phyloP scores from a whole-genome alignment of 2,329 filamentous ascomycete genomes.

The Colletotrichum tabaci region DNA sequence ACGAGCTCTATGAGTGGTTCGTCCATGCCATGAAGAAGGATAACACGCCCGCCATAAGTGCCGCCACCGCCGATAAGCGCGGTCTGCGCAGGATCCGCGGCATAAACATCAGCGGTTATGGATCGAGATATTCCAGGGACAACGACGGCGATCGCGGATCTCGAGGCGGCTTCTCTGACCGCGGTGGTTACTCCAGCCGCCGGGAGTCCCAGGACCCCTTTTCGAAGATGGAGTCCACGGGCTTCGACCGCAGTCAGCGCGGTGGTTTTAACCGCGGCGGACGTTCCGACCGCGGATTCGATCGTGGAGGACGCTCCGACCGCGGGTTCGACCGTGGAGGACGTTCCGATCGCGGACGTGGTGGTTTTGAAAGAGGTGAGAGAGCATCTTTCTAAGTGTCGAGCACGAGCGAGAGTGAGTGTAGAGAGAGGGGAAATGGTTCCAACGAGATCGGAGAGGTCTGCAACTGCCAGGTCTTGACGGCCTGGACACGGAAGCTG shows the following conservation, averaged over 20 bases:
- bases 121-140: slow-evolving; percentile 29
- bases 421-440: not conserved
- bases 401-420: not conserved
- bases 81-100: slow-evolving; percentile 49
- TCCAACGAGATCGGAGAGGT: slow-evolving; percentile 3
- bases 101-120: slow-evolving; percentile 52
- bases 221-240: slow-evolving; percentile 38
- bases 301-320: slow-evolving; percentile 13
- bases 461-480: slow-evolving; percentile 4
- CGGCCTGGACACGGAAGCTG: slow-evolving; percentile 18
- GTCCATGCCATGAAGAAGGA: slow-evolving; percentile 66
- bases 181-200: slow-evolving; percentile 34
- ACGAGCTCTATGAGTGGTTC: slow-evolving; percentile 69
- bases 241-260: slow-evolving; percentile 21
- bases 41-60: slow-evolving; percentile 47
- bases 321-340: slow-evolving; percentile 2
- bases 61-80: slow-evolving; percentile 45
- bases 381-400: slow-evolving; percentile 23
- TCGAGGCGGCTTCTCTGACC: not conserved
- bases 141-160: slow-evolving; percentile 12
- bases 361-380: not conserved
- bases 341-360: slow-evolving; percentile 22
- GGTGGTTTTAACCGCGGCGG: slow-evolving; percentile 27
- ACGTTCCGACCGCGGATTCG: not conserved
- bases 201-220: slow-evolving; percentile 45